phyloP scores from a whole-genome alignment of 495 filamentous ascomycete species.

The Astrothelium macrocarpum region DNA sequence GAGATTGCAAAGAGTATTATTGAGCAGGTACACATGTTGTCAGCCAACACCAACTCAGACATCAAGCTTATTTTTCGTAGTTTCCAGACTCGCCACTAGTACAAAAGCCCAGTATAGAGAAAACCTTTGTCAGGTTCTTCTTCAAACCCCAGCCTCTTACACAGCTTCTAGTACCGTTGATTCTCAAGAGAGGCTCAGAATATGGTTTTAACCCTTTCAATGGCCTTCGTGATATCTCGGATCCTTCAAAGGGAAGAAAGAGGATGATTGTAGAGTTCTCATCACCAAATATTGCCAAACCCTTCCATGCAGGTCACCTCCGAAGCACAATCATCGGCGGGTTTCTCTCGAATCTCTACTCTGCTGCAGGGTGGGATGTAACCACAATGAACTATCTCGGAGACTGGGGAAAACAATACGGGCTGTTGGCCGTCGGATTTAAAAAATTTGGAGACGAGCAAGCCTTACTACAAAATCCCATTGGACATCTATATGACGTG shows the following conservation, averaged over 20 bases:
- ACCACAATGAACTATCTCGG: conserved; percentile 66
- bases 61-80: background rate
- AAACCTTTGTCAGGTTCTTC: conserved; percentile 74
- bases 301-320: conserved; percentile 64
- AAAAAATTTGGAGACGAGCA: conserved; percentile 55
- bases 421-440: conserved; percentile 59
- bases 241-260: conserved; percentile 29
- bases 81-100: conserved; percentile 56
- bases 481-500: conserved; percentile 60
- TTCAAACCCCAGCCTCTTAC: conserved; percentile 39
- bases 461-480: conserved; percentile 50
- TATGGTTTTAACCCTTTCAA: conserved; percentile 36
- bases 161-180: conserved; percentile 36
- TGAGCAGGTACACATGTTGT: conserved; percentile 43
- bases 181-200: conserved; percentile 29
- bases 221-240: conserved; percentile 25
- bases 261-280: conserved; percentile 56
- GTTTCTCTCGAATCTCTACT: conserved; percentile 59
- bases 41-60: background rate
- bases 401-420: conserved; percentile 72
- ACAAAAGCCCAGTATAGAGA: conserved; percentile 51
- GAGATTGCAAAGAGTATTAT: conserved; percentile 63
- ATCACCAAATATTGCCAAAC: conserved; percentile 67
- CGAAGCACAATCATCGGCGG: conserved; percentile 69
- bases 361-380: conserved; percentile 62